Conservation (phyloP, 257 asterid species). For the Ilex aquifolium region DNA sequence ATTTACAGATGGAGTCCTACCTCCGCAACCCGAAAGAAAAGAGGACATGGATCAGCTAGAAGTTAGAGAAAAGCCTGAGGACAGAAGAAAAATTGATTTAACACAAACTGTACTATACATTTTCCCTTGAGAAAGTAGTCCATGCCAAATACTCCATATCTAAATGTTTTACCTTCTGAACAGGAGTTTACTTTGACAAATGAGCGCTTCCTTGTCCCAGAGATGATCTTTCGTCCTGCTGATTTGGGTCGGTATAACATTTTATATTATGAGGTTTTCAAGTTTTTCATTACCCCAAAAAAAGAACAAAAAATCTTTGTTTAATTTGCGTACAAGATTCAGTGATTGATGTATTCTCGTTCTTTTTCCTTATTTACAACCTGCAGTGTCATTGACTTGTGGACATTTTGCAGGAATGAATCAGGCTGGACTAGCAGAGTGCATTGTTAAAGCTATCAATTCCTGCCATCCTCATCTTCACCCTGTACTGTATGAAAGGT, state of each 20-base stretch:
- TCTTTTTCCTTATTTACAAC: background rate
- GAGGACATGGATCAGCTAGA: conserved; percentile 31
- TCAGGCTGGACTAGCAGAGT: conserved; percentile 96
- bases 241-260: conserved; percentile 63
- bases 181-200: conserved; percentile 91
- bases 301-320: no score
- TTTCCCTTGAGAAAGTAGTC: conserved; percentile 5
- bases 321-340: no score
- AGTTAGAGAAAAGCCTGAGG: conserved; percentile 28
- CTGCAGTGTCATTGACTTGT: background rate
- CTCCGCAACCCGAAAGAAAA: conserved; percentile 24
- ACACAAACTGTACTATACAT: conserved; percentile 51
- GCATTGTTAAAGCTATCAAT: conserved; percentile 78
- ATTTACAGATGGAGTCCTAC: conserved; percentile 29
- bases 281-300: background rate
- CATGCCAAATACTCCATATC: conserved; percentile 5
- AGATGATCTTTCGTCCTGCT: conserved; percentile 94
- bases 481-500: conserved; percentile 94
- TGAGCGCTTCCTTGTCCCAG: conserved; percentile 94
- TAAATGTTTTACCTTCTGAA: conserved; percentile 13
- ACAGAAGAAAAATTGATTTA: conserved; percentile 47
- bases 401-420: conserved; percentile 65
- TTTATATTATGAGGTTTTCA: background rate
- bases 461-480: conserved; percentile 90
- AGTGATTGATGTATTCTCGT: background rate